Evolutionary conservation across 2,329 filamentous ascomycete genomes (phyloP).

Genomic region (Hirsutella rhossiliensis): DNA sequence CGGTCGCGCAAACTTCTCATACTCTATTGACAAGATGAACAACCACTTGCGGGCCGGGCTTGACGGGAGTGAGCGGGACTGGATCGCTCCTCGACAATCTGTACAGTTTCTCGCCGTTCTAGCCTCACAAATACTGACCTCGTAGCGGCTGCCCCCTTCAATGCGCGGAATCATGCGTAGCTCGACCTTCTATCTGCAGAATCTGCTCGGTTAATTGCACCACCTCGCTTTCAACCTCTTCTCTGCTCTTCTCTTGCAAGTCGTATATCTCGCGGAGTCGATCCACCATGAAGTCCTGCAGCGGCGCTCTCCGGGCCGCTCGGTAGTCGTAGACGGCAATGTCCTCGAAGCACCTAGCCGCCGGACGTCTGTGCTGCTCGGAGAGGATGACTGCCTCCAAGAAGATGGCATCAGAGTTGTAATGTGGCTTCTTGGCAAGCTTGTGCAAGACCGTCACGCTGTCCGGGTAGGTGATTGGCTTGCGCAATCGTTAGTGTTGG

Average conservation of each 20-base stretch:
- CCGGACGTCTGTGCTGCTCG: constrained; percentile 58
- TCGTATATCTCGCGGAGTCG: constrained; percentile 22
- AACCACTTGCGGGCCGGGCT: too few species aligned
- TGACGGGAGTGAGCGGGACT: too few species aligned
- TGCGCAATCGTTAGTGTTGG: neutral
- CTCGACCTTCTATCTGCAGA: too few species aligned
- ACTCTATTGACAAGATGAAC: too few species aligned
- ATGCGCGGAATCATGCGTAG: too few species aligned
- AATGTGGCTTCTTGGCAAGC: constrained; percentile 40
- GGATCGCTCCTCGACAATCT: too few species aligned
- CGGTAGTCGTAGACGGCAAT: constrained; percentile 19
- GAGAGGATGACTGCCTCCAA: constrained; percentile 58
- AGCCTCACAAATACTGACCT: too few species aligned
- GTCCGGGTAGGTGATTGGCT: constrained; percentile 80
- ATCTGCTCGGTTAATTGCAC: neutral
- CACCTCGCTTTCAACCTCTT: constrained; percentile 8
- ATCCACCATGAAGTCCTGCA: constrained; percentile 28
- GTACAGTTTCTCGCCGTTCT: too few species aligned
- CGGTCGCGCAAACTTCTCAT: too few species aligned
- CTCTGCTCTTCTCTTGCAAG: constrained; percentile 16
- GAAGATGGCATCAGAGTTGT: constrained; percentile 35
- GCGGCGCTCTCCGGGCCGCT: constrained; percentile 20
- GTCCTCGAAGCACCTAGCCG: constrained; percentile 59
- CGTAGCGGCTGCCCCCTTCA: too few species aligned
- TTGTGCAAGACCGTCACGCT: constrained; percentile 75